Evolutionary conservation across 2,329 filamentous ascomycete species (phyloP).

Genomic region (Hawksworthiomyces lignivorus): DNA sequence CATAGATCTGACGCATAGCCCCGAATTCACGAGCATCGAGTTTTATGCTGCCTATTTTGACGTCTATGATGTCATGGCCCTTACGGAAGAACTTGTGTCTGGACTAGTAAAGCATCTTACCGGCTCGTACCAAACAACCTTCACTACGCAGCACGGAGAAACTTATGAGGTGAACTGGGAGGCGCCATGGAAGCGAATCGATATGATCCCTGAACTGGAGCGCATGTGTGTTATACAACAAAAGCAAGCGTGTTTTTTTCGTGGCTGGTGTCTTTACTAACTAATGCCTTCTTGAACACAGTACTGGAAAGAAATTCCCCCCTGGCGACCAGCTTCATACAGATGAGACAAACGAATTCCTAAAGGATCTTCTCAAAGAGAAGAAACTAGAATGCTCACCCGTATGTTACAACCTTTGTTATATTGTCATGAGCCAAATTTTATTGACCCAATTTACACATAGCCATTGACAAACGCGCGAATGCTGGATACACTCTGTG

Average conservation of each 20-base stretch:
- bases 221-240: slow-evolving; percentile 25
- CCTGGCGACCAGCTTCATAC: slow-evolving; percentile 85
- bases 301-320: slow-evolving; percentile 79
- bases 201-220: slow-evolving; percentile 94
- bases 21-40: slow-evolving; percentile 94
- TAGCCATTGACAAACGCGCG: slow-evolving; percentile 80
- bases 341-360: slow-evolving; percentile 78
- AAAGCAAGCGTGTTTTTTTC: not conserved
- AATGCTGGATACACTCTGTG: slow-evolving; percentile 92
- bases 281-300: not conserved
- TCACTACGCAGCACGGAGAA: slow-evolving; percentile 80
- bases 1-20: slow-evolving; percentile 91
- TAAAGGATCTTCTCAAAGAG: slow-evolving; percentile 78
- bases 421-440: not conserved
- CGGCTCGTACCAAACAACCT: slow-evolving; percentile 76
- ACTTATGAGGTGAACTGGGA: slow-evolving; percentile 93
- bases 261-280: too few species aligned
- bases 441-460: not conserved
- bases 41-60: slow-evolving; percentile 95
- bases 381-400: slow-evolving; percentile 82
- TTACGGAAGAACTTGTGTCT: slow-evolving; percentile 90
- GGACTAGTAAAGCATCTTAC: slow-evolving; percentile 82
- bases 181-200: slow-evolving; percentile 82
- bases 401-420: not conserved
- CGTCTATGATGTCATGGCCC: slow-evolving; percentile 81